These are phyloP conservation scores for Penicillium roqueforti DNA, from an alignment of 495 filamentous ascomycete genomes.

Conservation along the genomic window DNA sequence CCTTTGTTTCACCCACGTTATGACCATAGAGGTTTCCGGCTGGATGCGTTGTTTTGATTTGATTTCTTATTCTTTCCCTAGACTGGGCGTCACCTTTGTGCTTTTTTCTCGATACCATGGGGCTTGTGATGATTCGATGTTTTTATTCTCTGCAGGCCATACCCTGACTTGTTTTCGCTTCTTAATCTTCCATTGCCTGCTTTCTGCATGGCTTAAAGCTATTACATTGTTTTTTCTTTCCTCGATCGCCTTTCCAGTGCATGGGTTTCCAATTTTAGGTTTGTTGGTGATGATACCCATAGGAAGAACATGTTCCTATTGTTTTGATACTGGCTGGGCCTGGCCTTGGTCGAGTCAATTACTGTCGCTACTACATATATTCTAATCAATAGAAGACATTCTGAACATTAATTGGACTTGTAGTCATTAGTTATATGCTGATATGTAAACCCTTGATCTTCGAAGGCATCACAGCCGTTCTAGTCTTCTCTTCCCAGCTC, in stretches of 20 bases:
- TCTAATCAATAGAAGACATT: constrained; percentile 21
- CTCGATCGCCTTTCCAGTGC: constrained; percentile 6
- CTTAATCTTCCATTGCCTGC: constrained; percentile 18
- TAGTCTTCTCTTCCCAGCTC: neutral
- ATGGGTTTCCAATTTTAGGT: constrained; percentile 9
- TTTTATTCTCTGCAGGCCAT: constrained; percentile 9
- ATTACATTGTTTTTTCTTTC: constrained; percentile 6
- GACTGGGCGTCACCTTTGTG: constrained; percentile 35
- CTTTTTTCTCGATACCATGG: constrained; percentile 31
- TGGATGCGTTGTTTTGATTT: constrained; percentile 36
- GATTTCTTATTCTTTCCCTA: constrained; percentile 40
- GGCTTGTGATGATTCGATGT: constrained; percentile 34
- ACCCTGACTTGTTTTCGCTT: constrained; percentile 15
- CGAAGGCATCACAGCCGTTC: neutral
- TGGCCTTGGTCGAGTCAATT: constrained; percentile 4
- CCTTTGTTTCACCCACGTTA: constrained; percentile 27
- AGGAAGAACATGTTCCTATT: constrained; percentile 15
- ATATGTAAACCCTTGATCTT: too few relatives aligned
- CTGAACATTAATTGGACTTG: neutral
- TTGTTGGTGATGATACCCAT: constrained; percentile 30
- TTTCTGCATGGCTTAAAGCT: constrained; percentile 20
- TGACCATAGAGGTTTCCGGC: constrained; percentile 47
- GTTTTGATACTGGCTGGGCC: constrained; percentile 3
- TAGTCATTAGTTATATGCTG: neutral
- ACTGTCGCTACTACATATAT: constrained; percentile 26